phyloP scores from a whole-genome alignment of 2,329 filamentous ascomycete species.

The Ophiostoma montium region DNA sequence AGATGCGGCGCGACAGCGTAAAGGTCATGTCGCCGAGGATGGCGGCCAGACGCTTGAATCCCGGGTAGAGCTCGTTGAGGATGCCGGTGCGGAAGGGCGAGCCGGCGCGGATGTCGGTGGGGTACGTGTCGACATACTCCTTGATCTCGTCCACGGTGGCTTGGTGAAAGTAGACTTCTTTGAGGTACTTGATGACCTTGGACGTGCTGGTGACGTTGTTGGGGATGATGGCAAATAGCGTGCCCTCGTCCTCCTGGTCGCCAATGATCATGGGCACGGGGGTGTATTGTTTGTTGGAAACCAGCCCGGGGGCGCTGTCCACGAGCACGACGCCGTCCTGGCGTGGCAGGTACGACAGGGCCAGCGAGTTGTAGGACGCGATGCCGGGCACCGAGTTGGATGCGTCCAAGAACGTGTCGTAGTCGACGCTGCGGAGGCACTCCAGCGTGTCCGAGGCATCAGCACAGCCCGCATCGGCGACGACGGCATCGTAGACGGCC shows the following conservation, averaged over 20 bases:
- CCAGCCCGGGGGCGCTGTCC: conserved; percentile 46
- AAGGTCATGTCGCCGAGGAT: conserved; percentile 65
- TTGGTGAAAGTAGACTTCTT: conserved; percentile 41
- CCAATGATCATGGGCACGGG: conserved; percentile 44
- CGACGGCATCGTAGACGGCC: conserved; percentile 47
- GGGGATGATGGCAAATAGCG: conserved; percentile 58
- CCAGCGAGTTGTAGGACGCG: conserved; percentile 51
- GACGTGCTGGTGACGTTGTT: conserved; percentile 48
- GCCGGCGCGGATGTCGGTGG: conserved; percentile 39
- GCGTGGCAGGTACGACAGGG: conserved; percentile 59
- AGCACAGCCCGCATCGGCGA: conserved; percentile 46
- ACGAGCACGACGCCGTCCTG: conserved; percentile 53
- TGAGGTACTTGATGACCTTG: conserved; percentile 48
- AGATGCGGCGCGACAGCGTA: conserved; percentile 53
- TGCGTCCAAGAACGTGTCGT: conserved; percentile 47
- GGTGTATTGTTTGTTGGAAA: conserved; percentile 32
- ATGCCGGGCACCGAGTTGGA: conserved; percentile 52
- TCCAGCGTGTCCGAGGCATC: conserved; percentile 40
- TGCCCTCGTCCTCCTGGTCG: conserved; percentile 70
- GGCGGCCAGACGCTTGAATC: conserved; percentile 64
- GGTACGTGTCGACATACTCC: conserved; percentile 48
- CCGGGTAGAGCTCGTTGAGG: conserved; percentile 59
- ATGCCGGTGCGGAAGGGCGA: conserved; percentile 57
- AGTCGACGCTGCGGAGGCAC: conserved; percentile 50
- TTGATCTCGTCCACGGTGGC: conserved; percentile 37